Conservation (phyloP, 768 basidiomycete species). For the Pleurotus sapidus region DNA sequence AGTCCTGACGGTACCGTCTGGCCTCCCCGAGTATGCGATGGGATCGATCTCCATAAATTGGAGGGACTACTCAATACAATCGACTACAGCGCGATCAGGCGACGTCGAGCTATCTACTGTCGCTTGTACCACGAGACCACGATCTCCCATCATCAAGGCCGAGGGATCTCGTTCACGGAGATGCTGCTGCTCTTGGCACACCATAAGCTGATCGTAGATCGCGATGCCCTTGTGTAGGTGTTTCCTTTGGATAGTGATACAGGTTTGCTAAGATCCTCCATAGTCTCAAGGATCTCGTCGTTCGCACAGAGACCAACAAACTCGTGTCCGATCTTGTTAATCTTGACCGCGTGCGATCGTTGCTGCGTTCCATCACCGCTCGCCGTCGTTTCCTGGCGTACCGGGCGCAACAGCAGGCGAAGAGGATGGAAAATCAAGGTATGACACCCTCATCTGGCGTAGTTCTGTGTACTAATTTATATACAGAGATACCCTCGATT, state of each 20-base stretch:
- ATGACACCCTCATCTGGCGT: not conserved
- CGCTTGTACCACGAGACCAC: slow-evolving; percentile 85
- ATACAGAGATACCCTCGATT: slow-evolving; percentile 66
- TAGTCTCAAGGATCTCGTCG: slow-evolving; percentile 81
- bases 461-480: not conserved
- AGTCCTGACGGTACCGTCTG: slow-evolving; percentile 29
- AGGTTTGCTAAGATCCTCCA: not conserved
- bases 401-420: slow-evolving; percentile 38
- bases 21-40: slow-evolving; percentile 36
- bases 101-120: slow-evolving; percentile 67
- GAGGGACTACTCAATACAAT: slow-evolving; percentile 56
- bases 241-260: not conserved
- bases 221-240: slow-evolving; percentile 82
- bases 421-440: slow-evolving; percentile 41
- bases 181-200: slow-evolving; percentile 89
- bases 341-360: slow-evolving; percentile 78
- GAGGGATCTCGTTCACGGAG: slow-evolving; percentile 86
- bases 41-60: slow-evolving; percentile 65
- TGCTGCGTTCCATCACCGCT: slow-evolving; percentile 72
- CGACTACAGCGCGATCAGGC: slow-evolving; percentile 60
- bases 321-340: slow-evolving; percentile 83
- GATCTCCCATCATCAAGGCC: slow-evolving; percentile 64
- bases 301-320: slow-evolving; percentile 71
- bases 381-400: slow-evolving; percentile 64
- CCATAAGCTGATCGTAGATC: slow-evolving; percentile 88